These are phyloP conservation scores for Diaporthe sp. DNA, from an alignment of 2,329 filamentous ascomycete species.

Conservation along the genomic window DNA sequence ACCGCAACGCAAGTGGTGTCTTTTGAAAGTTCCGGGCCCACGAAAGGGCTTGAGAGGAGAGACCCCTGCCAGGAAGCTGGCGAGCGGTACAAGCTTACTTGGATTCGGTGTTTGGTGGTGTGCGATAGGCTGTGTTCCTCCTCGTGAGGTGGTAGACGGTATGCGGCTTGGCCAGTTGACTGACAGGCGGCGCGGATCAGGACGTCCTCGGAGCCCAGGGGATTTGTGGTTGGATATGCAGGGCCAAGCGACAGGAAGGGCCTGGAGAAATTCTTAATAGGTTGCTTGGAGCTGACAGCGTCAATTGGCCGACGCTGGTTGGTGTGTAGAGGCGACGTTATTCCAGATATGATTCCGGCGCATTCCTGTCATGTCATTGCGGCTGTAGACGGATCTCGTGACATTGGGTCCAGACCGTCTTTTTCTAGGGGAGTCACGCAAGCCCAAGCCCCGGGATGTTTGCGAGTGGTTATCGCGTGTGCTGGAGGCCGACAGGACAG, in stretches of 20 bases:
- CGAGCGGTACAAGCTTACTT: not conserved
- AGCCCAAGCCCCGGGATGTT: not conserved
- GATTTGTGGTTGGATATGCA: slow-evolving; percentile 22
- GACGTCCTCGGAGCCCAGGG: not conserved
- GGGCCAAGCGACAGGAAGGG: slow-evolving; percentile 35
- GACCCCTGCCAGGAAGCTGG: not conserved
- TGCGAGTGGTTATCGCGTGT: slow-evolving; percentile 1
- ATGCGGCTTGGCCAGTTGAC: slow-evolving; percentile 17
- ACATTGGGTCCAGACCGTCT: slow-evolving; percentile 13
- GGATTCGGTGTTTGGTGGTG: not conserved
- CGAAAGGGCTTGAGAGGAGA: not conserved
- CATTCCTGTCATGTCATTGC: slow-evolving; percentile 29
- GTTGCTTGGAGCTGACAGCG: slow-evolving; percentile 24
- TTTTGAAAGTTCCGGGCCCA: not conserved
- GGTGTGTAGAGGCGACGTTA: slow-evolving; percentile 33
- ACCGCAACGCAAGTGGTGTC: not conserved
- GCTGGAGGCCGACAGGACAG: slow-evolving; percentile 10
- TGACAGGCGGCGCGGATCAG: slow-evolving; percentile 11
- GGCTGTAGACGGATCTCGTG: slow-evolving; percentile 24
- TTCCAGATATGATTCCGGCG: slow-evolving; percentile 33
- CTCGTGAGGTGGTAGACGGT: slow-evolving; percentile 10
- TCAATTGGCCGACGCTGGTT: slow-evolving; percentile 22
- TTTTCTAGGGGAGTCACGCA: slow-evolving; percentile 7
- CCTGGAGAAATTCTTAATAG: slow-evolving; percentile 39
- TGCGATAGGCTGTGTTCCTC: slow-evolving; percentile 8